A percentile compares a stretch with the other conserved stretches of the same genome.
These are phyloP conservation scores for Ceratobasidium sp. DNA, from an alignment of 1,284 basidiomycete genomes.

Conservation along the genomic window DNA sequence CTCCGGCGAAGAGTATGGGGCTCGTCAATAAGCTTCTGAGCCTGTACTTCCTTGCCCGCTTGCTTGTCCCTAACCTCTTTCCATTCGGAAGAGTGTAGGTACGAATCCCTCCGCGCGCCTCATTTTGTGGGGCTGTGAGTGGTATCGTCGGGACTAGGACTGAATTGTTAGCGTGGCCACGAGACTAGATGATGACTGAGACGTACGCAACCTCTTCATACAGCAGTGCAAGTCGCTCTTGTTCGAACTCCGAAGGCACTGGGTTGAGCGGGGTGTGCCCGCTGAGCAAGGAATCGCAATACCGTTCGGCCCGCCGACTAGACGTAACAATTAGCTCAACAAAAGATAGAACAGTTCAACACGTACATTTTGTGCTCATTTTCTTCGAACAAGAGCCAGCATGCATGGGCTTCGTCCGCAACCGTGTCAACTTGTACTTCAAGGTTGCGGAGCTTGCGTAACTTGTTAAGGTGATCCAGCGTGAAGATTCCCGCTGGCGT, in stretches of 20 bases:
- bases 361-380: neutral
- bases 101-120: neutral
- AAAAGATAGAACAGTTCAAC: neutral
- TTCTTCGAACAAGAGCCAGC: neutral
- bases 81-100: neutral
- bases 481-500: neutral
- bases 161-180: neutral
- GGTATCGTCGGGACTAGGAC: neutral
- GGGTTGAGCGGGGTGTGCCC: neutral
- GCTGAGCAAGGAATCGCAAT: neutral
- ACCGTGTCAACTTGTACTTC: neutral
- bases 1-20: neutral
- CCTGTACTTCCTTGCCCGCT: neutral
- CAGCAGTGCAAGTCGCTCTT: conserved; percentile 1
- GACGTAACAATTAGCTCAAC: too few species aligned
- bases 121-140: neutral
- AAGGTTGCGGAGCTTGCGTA: neutral
- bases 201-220: neutral
- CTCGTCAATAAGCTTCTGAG: neutral
- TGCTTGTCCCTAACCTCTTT: conserved; percentile 5
- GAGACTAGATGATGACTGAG: neutral
- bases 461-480: neutral
- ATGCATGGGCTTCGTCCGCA: neutral
- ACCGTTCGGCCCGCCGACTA: too few species aligned
- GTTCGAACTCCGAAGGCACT: neutral